phyloP scores from a whole-genome alignment of 495 filamentous ascomycete species.

The Filosporella fistucella region DNA sequence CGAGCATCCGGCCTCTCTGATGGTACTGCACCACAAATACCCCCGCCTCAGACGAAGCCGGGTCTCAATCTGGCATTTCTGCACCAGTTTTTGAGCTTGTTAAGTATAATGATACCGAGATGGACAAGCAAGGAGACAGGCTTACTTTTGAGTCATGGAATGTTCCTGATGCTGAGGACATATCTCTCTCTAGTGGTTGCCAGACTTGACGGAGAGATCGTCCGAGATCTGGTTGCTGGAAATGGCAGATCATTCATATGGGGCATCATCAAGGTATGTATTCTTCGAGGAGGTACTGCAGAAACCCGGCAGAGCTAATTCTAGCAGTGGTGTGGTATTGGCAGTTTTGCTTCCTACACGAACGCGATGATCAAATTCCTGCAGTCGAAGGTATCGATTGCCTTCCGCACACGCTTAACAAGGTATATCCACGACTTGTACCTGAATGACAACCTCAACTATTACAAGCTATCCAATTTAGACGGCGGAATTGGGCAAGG shows the following conservation, averaged over 20 bases:
- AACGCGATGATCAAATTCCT: constrained; percentile 98
- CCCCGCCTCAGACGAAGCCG: constrained; percentile 84
- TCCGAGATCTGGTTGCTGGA: constrained; percentile 89
- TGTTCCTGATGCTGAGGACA: constrained; percentile 85
- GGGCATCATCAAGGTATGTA: constrained; percentile 71
- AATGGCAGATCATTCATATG: constrained; percentile 84
- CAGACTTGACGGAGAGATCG: constrained; percentile 91
- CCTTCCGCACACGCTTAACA: constrained; percentile 93
- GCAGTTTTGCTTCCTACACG: constrained; percentile 78
- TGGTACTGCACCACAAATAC: constrained; percentile 58
- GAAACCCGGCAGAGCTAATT: constrained; percentile 8
- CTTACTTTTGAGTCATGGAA: constrained; percentile 77
- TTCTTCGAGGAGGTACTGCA: neutral
- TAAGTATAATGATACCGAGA: constrained; percentile 95
- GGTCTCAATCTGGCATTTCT: constrained; percentile 97
- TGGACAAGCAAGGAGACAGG: constrained; percentile 95
- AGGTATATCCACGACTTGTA: constrained; percentile 98
- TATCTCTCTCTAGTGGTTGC: constrained; percentile 94
- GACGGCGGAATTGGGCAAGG: constrained; percentile 91
- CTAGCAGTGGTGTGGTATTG: constrained; percentile 49
- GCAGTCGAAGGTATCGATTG: constrained; percentile 95
- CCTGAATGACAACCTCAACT: constrained; percentile 87
- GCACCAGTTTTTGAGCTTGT: constrained; percentile 90
- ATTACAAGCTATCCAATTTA: constrained; percentile 91
- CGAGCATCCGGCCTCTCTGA: constrained; percentile 70